Evolutionary conservation across 176 grass and related monocot genomes (phyloP).

Genomic region (Oryza brachyantha): DNA sequence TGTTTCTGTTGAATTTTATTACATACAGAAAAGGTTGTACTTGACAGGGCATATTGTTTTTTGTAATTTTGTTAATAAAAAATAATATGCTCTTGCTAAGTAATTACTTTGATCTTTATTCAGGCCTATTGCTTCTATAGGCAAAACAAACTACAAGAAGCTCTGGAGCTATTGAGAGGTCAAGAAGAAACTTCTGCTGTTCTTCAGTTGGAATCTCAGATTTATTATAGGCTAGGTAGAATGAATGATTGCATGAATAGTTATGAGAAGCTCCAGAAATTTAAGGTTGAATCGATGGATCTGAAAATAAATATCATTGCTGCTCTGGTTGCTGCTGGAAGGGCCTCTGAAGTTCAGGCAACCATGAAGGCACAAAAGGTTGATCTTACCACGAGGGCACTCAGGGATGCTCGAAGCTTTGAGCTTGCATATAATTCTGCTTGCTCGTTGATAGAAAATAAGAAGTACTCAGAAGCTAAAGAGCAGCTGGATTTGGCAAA

Average conservation of each 20-base stretch:
- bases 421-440: slow-evolving; percentile 94
- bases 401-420: slow-evolving; percentile 71
- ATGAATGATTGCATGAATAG: slow-evolving; percentile 85
- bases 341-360: slow-evolving; percentile 70
- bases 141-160: slow-evolving; percentile 91
- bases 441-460: slow-evolving; percentile 84
- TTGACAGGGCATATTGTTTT: not conserved
- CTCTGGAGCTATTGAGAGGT: slow-evolving; percentile 54
- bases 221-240: slow-evolving; percentile 79
- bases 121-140: slow-evolving; percentile 97
- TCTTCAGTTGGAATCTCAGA: slow-evolving; percentile 93
- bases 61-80: slow-evolving; percentile 18
- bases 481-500: slow-evolving; percentile 74
- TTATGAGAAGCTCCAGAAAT: slow-evolving; percentile 85
- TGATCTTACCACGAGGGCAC: slow-evolving; percentile 53
- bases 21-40: not conserved
- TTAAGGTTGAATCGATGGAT: slow-evolving; percentile 81
- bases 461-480: slow-evolving; percentile 84
- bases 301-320: slow-evolving; percentile 85
- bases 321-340: slow-evolving; percentile 78
- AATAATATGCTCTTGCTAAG: slow-evolving; percentile 10
- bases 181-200: slow-evolving; percentile 62
- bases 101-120: slow-evolving; percentile 15
- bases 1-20: not conserved
- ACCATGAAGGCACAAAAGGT: slow-evolving; percentile 71